A percentile compares a stretch with the other conserved stretches of the same genome.
phyloP scores from a whole-genome alignment of 2,329 filamentous ascomycete genomes.

The Ceratocystis albifundus region DNA sequence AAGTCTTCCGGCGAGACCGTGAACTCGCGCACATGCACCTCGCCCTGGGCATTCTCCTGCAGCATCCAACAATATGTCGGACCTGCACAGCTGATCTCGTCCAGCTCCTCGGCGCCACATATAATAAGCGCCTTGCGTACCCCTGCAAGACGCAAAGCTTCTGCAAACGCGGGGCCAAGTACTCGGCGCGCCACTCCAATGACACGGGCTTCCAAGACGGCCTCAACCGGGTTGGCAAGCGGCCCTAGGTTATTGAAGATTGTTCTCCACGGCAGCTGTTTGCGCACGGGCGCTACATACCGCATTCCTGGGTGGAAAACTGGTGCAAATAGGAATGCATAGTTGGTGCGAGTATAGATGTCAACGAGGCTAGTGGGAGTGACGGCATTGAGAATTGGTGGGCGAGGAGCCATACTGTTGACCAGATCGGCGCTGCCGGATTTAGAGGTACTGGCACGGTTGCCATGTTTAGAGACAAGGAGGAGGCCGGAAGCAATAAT shows the following conservation, averaged over 20 bases:
- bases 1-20: constrained; percentile 74
- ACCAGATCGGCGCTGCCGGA: constrained; percentile 92
- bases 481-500: constrained; percentile 81
- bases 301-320: constrained; percentile 94
- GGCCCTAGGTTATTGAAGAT: constrained; percentile 97
- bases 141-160: constrained; percentile 66
- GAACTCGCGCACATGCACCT: constrained; percentile 60
- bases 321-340: constrained; percentile 89
- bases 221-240: constrained; percentile 79
- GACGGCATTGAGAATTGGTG: constrained; percentile 64
- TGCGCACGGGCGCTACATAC: constrained; percentile 73
- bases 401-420: constrained; percentile 56
- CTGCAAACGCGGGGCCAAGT: constrained; percentile 78
- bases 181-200: constrained; percentile 85
- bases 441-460: constrained; percentile 86
- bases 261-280: constrained; percentile 82
- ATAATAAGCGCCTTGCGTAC: constrained; percentile 77
- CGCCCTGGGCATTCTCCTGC: constrained; percentile 30
- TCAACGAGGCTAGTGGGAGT: constrained; percentile 56
- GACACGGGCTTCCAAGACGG: constrained; percentile 72
- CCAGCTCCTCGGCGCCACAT: constrained; percentile 87
- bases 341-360: constrained; percentile 73
- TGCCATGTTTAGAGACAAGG: constrained; percentile 87
- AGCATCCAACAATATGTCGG: constrained; percentile 82
- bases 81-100: constrained; percentile 89